A percentile compares a stretch with the other conserved stretches of the same genome.
Conservation (phyloP, 257 asterid species). For the Echium plantagineum region DNA sequence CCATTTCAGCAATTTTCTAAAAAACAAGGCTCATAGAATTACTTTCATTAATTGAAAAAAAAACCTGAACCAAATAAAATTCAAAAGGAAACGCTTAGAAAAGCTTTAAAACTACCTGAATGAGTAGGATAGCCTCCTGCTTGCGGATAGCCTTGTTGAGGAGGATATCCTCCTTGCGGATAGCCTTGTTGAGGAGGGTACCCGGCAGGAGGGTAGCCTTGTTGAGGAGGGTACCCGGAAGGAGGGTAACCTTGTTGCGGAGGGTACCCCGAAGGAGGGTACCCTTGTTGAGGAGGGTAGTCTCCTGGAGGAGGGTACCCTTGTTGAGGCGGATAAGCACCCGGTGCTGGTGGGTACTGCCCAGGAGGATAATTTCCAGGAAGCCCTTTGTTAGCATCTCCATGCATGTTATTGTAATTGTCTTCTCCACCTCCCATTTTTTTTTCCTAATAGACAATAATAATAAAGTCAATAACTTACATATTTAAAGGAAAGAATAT, state of each 20-base stretch:
- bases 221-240: slow-evolving; percentile 15
- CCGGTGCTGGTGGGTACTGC: slow-evolving; percentile 20
- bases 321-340: slow-evolving; percentile 19
- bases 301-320: slow-evolving; percentile 21
- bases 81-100: no score
- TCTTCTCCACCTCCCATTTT: slow-evolving; percentile 58
- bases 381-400: slow-evolving; percentile 36
- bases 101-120: no score
- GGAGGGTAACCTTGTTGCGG: slow-evolving; percentile 35
- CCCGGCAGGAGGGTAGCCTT: slow-evolving; percentile 20
- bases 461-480: not conserved
- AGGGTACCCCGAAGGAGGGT: no score
- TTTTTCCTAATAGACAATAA: slow-evolving; percentile 4
- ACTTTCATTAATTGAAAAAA: no score
- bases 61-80: no score
- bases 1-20: no score
- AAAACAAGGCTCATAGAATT: no score
- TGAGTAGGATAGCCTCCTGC: no score
- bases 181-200: slow-evolving; percentile 28
- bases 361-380: slow-evolving; percentile 28
- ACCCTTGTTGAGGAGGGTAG: slow-evolving; percentile 19
- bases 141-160: no score
- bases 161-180: slow-evolving; percentile 31
- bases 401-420: slow-evolving; percentile 10
- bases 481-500: no score